Evolutionary conservation across 768 basidiomycete genomes (phyloP).

Genomic region (Strobilomyces echinocephalus): DNA sequence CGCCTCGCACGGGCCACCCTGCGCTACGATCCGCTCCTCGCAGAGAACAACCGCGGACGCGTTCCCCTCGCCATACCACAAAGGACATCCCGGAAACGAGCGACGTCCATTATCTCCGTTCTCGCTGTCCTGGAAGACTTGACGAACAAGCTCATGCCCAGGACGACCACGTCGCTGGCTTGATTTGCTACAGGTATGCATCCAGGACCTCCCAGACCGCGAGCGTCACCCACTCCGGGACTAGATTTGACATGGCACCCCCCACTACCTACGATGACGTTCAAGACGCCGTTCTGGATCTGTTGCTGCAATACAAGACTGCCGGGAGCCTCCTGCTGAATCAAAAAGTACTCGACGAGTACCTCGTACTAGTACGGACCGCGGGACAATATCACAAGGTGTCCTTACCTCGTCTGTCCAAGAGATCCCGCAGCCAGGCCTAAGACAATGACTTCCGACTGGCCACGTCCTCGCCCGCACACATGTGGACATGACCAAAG

Average conservation of each 20-base stretch:
- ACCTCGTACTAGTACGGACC: conserved; percentile 51
- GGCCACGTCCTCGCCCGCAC: conserved; percentile 53
- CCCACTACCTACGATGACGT: conserved; percentile 25
- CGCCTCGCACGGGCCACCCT: no score
- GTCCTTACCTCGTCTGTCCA: not conserved
- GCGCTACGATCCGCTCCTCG: no score
- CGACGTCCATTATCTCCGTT: conserved; percentile 12
- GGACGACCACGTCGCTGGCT: conserved; percentile 52
- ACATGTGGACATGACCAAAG: conserved; percentile 61
- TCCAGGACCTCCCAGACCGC: not conserved
- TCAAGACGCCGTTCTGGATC: conserved; percentile 30
- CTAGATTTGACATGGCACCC: conserved; percentile 54
- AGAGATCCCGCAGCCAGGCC: conserved; percentile 28
- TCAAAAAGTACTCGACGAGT: conserved; percentile 63
- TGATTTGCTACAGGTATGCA: conserved; percentile 56
- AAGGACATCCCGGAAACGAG: conserved; percentile 22
- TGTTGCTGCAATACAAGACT: conserved; percentile 34
- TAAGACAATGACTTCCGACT: conserved; percentile 71
- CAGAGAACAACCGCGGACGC: no score
- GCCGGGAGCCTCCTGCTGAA: conserved; percentile 46
- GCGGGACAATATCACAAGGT: conserved; percentile 45
- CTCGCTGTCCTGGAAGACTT: conserved; percentile 29
- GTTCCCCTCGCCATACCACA: not conserved
- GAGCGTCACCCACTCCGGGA: conserved; percentile 29
- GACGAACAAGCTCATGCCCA: conserved; percentile 29